phyloP scores from a whole-genome alignment of 768 basidiomycete species.

The Boletus barrowsii region DNA sequence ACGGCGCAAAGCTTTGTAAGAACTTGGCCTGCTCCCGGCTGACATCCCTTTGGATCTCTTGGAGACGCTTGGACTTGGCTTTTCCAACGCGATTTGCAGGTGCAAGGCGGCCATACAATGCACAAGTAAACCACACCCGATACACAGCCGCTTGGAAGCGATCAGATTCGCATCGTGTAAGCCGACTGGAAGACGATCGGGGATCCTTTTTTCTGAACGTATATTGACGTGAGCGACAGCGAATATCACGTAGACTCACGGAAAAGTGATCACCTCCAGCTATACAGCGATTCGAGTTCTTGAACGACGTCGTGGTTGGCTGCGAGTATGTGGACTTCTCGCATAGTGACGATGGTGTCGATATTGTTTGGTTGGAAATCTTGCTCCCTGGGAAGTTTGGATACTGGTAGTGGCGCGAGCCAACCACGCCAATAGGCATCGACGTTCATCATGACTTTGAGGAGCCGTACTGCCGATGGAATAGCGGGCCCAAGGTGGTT shows the following conservation, averaged over 20 bases:
- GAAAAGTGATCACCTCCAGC: constrained; percentile 18
- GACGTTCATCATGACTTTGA: constrained; percentile 13
- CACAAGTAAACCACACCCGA: constrained; percentile 24
- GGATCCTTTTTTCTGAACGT: constrained; percentile 37
- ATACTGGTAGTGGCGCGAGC: constrained; percentile 8
- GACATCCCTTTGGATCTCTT: constrained; percentile 1
- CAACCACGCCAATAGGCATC: constrained; percentile 17
- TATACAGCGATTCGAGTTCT: constrained; percentile 15
- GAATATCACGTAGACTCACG: neutral
- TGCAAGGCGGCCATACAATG: constrained; percentile 12
- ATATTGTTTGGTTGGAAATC: neutral
- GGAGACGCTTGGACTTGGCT: constrained; percentile 8
- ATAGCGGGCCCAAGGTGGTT: constrained; percentile 12
- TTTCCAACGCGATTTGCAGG: constrained; percentile 7
- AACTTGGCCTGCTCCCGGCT: constrained; percentile 3
- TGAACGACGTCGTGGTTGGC: constrained; percentile 15
- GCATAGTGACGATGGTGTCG: neutral
- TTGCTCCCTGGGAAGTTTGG: constrained; percentile 13
- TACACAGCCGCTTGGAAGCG: constrained; percentile 30
- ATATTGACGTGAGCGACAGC: neutral
- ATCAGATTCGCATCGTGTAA: constrained; percentile 32
- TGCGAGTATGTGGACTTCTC: constrained; percentile 13
- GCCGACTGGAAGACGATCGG: constrained; percentile 26
- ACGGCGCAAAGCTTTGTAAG: constrained; percentile 2
- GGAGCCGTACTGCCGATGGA: constrained; percentile 12